Base-by-base conservation (phyloP, 2,329 filamentous ascomycete genomes). In the Fusarium guadeloupense region DNA sequence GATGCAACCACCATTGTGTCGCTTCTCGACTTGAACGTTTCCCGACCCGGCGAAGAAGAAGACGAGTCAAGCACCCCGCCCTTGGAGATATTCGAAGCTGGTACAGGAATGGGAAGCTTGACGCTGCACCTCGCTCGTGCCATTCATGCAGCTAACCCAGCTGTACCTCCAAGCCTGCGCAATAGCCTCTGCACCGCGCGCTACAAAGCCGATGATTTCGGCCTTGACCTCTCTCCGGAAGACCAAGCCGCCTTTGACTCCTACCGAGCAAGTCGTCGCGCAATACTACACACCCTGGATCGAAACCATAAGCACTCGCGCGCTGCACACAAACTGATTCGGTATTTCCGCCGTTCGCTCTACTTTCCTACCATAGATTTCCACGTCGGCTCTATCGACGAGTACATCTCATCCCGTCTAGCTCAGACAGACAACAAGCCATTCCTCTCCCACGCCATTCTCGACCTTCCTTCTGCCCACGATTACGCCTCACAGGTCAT, bases 41-140 rank as follows among this genome's bases (percentile, higher is more conserved):
- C 78, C 4, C 73, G 77, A 68, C 67, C 76, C 25, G 62, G 69
- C 31, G 69, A 76, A 56, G 71, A 75, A 20, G 72, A 73, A 17
- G 55, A 68, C 10, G 66, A 68, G 23, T 13, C 12, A 8, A 33
- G 40, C 13, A 72, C 75, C 28, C 74, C 78, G 9, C 84, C 82
- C 1, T 74, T 93, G 12, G 89, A 94, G 71, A 90, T 95, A 38
- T 87, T 95, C 46, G 92, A 95, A 75, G 91, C 91, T 40, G 91
- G 92, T 14, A 95, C 91, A 4, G 92, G 91, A n/a, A 90, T 93
- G 80, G 92, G 91, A 54, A 88, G 89, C 28, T 76, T 95, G 54
- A 94, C 91, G 1, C 75, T 95, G 5, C 85, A 93, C 69, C 80
- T 95, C 19, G 87, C 90, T 25, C 84, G 90, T 46, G 90, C 90